Conservation (phyloP, 768 basidiomycete genomes). For the Pisolithus marmoratus region DNA sequence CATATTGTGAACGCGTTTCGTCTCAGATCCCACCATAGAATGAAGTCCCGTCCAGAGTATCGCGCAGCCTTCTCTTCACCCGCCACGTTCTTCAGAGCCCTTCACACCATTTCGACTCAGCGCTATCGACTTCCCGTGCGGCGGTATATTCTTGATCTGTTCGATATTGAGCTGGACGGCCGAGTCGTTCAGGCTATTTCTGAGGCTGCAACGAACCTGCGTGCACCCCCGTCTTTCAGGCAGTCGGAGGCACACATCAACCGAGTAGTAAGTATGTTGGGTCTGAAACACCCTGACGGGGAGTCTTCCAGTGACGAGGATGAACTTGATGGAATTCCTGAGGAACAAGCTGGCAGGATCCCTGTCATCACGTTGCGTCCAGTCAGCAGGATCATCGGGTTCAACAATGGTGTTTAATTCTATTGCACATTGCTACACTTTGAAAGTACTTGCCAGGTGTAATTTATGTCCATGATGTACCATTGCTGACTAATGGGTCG, state of each 20-base stretch:
- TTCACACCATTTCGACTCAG: constrained; percentile 83
- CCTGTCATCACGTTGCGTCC: constrained; percentile 57
- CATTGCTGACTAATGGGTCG: constrained; percentile 5
- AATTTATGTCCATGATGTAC: neutral
- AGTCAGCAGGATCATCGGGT: constrained; percentile 55
- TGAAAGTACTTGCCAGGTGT: neutral
- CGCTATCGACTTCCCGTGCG: constrained; percentile 90
- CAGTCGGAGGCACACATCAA: constrained; percentile 37
- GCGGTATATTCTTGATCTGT: constrained; percentile 88
- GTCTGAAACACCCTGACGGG: constrained; percentile 43
- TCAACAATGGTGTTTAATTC: constrained; percentile 31
- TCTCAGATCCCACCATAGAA: constrained; percentile 34
- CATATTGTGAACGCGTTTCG: neutral
- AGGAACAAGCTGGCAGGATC: constrained; percentile 36
- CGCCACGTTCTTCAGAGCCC: constrained; percentile 73
- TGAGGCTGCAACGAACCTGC: constrained; percentile 46
- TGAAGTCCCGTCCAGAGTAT: constrained; percentile 75
- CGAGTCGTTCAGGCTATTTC: constrained; percentile 51
- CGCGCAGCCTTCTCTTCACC: constrained; percentile 73
- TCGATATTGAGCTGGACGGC: constrained; percentile 73
- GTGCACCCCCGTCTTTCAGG: constrained; percentile 40
- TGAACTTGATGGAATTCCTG: constrained; percentile 40
- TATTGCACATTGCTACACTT: neutral
- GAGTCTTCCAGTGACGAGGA: constrained; percentile 57
- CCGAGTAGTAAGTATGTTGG: constrained; percentile 59